These are phyloP conservation scores for Orychophragmus violaceus DNA, from an alignment of 345 rosid species.

Conservation along the genomic window DNA sequence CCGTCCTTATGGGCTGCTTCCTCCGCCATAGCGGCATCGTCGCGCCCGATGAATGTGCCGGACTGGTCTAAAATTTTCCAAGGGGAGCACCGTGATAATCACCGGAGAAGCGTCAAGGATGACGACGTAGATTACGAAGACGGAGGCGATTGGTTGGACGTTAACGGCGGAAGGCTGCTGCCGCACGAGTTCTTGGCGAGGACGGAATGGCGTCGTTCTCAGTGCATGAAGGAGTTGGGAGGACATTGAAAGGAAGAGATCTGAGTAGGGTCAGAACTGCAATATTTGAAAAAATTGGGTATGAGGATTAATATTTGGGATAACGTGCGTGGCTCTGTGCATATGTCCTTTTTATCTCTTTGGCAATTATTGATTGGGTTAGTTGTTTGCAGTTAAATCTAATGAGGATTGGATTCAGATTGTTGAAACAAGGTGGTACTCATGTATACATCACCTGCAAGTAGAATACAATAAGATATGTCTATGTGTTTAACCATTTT, in stretches of 20 bases:
- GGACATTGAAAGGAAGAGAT: slow-evolving; percentile 98
- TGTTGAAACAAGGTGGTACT: slow-evolving; percentile 72
- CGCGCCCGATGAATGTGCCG: slow-evolving; percentile 86
- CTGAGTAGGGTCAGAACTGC: slow-evolving; percentile 94
- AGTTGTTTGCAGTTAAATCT: slow-evolving; percentile 62
- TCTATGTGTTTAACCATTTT: no score
- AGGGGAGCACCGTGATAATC: slow-evolving; percentile 52
- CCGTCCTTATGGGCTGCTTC: slow-evolving; percentile 18
- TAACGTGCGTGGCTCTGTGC: not conserved
- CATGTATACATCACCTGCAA: slow-evolving; percentile 97
- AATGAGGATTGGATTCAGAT: slow-evolving; percentile 69
- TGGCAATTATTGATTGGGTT: not conserved
- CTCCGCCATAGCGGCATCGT: slow-evolving; percentile 36
- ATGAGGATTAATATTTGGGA: slow-evolving; percentile 55
- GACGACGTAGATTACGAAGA: slow-evolving; percentile 33
- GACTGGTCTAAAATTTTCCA: slow-evolving; percentile 97
- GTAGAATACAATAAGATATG: slow-evolving; percentile 26
- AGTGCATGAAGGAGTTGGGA: no score
- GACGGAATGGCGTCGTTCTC: no score
- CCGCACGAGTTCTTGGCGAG: slow-evolving; percentile 92
- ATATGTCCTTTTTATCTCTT: not conserved
- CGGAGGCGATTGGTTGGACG: slow-evolving; percentile 39
- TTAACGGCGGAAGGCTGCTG: slow-evolving; percentile 52
- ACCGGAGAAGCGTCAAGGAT: slow-evolving; percentile 34
- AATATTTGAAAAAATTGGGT: slow-evolving; percentile 94